Conservation (phyloP, 2,329 filamentous ascomycete genomes). For the Diaporthe capsici region DNA sequence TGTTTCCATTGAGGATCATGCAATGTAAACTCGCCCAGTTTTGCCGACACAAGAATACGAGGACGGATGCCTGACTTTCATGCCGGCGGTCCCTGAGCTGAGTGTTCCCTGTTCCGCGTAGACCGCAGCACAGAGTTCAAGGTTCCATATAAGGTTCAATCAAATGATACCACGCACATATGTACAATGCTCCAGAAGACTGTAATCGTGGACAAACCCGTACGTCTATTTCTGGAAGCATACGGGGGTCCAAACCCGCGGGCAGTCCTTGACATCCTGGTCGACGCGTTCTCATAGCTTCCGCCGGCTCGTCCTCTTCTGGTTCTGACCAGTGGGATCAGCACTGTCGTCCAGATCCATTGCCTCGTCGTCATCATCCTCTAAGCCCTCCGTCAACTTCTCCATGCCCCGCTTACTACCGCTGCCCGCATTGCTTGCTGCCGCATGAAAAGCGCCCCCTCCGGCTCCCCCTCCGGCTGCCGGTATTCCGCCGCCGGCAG, state of each 20-base stretch:
- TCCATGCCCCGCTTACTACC: slow-evolving; percentile 42
- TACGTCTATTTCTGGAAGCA: neutral
- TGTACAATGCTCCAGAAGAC: neutral
- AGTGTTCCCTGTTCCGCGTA: neutral
- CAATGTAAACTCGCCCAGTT: slow-evolving; percentile 10
- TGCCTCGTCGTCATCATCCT: slow-evolving; percentile 61
- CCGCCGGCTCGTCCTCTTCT: slow-evolving; percentile 66
- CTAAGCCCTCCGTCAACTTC: slow-evolving; percentile 57
- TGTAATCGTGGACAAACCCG: neutral
- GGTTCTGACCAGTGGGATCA: slow-evolving; percentile 65
- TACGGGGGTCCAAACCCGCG: neutral
- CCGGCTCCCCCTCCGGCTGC: neutral
- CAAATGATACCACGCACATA: neutral
- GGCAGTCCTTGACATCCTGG: neutral
- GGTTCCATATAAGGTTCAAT: neutral
- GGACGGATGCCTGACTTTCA: neutral
- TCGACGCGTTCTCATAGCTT: slow-evolving; percentile 61
- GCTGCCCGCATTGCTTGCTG: slow-evolving; percentile 6
- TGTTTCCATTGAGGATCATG: slow-evolving; percentile 14
- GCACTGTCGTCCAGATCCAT: slow-evolving; percentile 70
- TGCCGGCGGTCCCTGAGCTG: neutral
- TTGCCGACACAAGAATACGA: slow-evolving; percentile 13
- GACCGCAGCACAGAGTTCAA: too few relatives aligned
- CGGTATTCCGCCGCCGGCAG: neutral
- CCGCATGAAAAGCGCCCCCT: neutral